Percentiles rank a stretch among this genome's conserved stretches.
Evolutionary conservation across 495 filamentous ascomycete species (phyloP).

Genomic region (Aspergillus baeticus): DNA sequence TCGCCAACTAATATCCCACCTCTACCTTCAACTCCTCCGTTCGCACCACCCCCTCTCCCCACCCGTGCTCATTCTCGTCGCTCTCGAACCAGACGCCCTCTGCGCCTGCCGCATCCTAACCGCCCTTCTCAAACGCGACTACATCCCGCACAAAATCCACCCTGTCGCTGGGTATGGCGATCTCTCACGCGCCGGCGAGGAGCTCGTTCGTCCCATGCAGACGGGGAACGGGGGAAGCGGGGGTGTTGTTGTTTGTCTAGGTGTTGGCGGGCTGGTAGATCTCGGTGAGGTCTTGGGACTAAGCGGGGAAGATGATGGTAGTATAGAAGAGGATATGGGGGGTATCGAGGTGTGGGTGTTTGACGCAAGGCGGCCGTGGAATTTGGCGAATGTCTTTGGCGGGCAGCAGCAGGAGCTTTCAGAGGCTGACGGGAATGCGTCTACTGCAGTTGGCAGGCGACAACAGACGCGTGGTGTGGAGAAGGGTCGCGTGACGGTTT

Average conservation of each 20-base stretch:
- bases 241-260: constrained; percentile 87
- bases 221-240: constrained; percentile 75
- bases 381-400: constrained; percentile 88
- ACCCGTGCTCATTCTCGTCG: constrained; percentile 87
- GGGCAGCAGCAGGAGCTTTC: constrained; percentile 53
- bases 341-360: constrained; percentile 91
- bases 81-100: constrained; percentile 91
- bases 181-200: constrained; percentile 70
- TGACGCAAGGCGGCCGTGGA: constrained; percentile 91
- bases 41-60: constrained; percentile 81
- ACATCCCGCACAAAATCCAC: constrained; percentile 96
- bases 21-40: constrained; percentile 82
- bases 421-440: constrained; percentile 47
- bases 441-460: constrained; percentile 35
- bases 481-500: constrained; percentile 65
- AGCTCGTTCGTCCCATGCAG: constrained; percentile 80
- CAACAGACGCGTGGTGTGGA: constrained; percentile 45
- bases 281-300: constrained; percentile 71
- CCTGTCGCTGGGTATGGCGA: constrained; percentile 92
- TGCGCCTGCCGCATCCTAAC: constrained; percentile 95
- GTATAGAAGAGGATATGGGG: constrained; percentile 55
- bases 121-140: constrained; percentile 88
- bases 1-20: constrained; percentile 79
- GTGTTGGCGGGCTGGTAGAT: constrained; percentile 88
- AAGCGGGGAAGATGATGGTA: constrained; percentile 51